Evolutionary conservation across 2,329 filamentous ascomycete genomes (phyloP).

Genomic region (Colletotrichum orbiculare): DNA sequence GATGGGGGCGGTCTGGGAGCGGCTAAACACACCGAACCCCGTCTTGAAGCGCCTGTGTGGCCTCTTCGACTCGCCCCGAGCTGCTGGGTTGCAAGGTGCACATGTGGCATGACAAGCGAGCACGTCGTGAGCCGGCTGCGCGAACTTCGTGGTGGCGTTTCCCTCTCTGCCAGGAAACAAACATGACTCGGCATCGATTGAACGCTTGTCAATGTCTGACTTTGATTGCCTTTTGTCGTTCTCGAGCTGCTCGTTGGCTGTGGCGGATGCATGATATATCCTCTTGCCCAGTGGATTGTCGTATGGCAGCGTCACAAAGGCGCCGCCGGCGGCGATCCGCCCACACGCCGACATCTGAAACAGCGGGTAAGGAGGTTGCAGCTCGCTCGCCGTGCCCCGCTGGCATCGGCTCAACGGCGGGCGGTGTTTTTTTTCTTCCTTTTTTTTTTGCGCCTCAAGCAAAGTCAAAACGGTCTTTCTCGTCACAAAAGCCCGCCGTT

Average conservation of each 20-base stretch:
- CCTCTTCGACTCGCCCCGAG: constrained; percentile 20
- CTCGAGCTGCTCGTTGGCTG: constrained; percentile 5
- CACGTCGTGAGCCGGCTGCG: background rate
- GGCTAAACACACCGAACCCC: constrained; percentile 14
- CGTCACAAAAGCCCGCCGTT: constrained; percentile 7
- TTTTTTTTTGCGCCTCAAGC: constrained; percentile 4
- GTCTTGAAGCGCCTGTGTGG: background rate
- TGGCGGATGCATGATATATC: constrained; percentile 18
- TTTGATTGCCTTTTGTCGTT: constrained; percentile 9
- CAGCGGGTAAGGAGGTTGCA: constrained; percentile 32
- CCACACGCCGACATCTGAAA: constrained; percentile 34
- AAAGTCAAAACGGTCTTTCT: background rate
- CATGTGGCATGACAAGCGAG: constrained; percentile 18
- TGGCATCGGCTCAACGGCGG: constrained; percentile 12
- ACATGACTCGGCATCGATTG: background rate
- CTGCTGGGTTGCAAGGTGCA: constrained; percentile 14
- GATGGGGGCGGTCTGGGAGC: constrained; percentile 3
- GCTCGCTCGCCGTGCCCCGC: constrained; percentile 23
- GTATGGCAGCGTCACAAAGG: constrained; percentile 8
- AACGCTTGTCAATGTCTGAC: background rate
- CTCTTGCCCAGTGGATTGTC: constrained; percentile 2
- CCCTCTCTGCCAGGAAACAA: background rate
- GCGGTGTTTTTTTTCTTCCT: background rate
- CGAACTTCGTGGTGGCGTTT: no score
- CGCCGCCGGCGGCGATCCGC: constrained; percentile 26